Evolutionary conservation across 257 asterid species (phyloP).

Genomic region (Jacaranda mimosifolia): DNA sequence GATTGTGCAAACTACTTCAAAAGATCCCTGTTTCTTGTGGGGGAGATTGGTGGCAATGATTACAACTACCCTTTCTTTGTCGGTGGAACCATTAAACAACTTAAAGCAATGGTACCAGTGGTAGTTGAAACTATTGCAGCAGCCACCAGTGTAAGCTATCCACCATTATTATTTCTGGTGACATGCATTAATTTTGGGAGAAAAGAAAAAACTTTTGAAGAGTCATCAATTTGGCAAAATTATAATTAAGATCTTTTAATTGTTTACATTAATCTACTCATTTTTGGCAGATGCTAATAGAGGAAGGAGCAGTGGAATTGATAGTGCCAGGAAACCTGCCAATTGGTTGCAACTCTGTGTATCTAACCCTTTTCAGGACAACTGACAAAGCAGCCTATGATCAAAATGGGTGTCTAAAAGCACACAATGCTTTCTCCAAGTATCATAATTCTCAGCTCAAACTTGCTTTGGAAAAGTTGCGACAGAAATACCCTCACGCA

Average conservation of each 20-base stretch:
- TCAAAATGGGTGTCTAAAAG: conserved; percentile 71
- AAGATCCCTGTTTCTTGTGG: conserved; percentile 72
- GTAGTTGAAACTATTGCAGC: conserved; percentile 65
- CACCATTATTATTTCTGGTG: not conserved
- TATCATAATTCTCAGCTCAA: conserved; percentile 70
- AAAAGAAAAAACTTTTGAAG: no score
- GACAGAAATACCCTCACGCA: conserved; percentile 63
- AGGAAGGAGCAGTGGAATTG: conserved; percentile 79
- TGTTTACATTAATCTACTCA: not conserved
- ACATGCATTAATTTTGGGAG: no score
- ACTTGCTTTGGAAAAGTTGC: conserved; percentile 54
- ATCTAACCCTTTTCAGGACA: conserved; percentile 68
- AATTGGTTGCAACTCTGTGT: conserved; percentile 77
- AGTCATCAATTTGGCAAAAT: no score
- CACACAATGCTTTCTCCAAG: conserved; percentile 66
- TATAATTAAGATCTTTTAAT: no score
- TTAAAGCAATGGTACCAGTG: conserved; percentile 63
- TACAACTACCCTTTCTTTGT: conserved; percentile 74
- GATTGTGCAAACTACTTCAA: conserved; percentile 62
- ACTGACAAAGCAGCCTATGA: conserved; percentile 62
- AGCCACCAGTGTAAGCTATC: conserved; percentile 58
- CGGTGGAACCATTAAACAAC: conserved; percentile 62
- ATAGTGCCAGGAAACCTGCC: conserved; percentile 83
- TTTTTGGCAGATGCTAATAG: conserved; percentile 56
- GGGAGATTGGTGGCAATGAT: conserved; percentile 95